Base-by-base conservation (phyloP, 140 eudicot species). In the Ambrosia hybrid region DNA sequence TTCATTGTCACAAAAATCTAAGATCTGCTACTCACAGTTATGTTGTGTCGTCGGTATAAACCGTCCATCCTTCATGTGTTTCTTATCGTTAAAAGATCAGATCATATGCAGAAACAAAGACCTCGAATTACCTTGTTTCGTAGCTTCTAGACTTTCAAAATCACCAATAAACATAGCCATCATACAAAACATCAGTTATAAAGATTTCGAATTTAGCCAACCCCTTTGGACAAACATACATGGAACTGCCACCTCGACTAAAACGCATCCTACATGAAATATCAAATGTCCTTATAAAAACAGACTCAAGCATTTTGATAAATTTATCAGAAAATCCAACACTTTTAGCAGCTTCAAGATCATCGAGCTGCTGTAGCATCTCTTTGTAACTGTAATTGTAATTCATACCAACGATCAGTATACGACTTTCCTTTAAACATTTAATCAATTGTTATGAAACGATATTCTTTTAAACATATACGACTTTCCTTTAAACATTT, bases 341-440 rank as follows among this genome's bases (percentile, higher is more conserved):
- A n/a, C n/a, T n/a, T n/a, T n/a, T n/a, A n/a, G n/a, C n/a, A n/a
- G n/a, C n/a, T n/a, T n/a, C n/a, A n/a, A n/a, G n/a, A n/a, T n/a
- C n/a, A n/a, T 56, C 41, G 5, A 71, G 67, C 36, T 57, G 76
- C n/a, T 39, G 39, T 38, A 56, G 56, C 66, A 71, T 71, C 76
- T 71, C 76, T 10, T 43, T 7, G 17, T 57, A 57, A 39, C 26
- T 56, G 66, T 71, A 71, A 56, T 41, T 13, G 10, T 10, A n/a
- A n/a, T n/a, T n/a, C n/a, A n/a, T n/a, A n/a, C n/a, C n/a, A n/a
- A n/a, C n/a, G n/a, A n/a, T n/a, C n/a, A n/a, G n/a, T n/a, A n/a
- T n/a, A n/a, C n/a, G n/a, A n/a, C n/a, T n/a, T n/a, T n/a, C n/a
- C n/a, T n/a, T n/a, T n/a, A n/a, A n/a, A n/a, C n/a, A n/a, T n/a